phyloP scores from a whole-genome alignment of 345 rosid species.

The Salix arbutifolia region DNA sequence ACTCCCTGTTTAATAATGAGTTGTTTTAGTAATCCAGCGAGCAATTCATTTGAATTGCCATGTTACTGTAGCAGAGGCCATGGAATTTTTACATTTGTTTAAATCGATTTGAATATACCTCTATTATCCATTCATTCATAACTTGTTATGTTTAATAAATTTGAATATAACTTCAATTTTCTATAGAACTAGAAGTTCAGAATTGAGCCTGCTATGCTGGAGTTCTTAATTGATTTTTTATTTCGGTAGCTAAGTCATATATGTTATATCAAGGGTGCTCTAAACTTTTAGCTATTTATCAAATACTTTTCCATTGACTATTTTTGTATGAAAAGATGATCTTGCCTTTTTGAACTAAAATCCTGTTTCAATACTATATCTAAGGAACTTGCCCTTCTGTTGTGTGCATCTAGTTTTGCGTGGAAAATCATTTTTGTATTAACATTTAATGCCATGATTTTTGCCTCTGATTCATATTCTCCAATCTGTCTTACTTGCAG shows the following conservation, averaged over 20 bases:
- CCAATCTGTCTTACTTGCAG: conserved; percentile 10
- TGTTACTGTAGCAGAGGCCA: neutral
- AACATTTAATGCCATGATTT: neutral
- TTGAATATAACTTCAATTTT: neutral
- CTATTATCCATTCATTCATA: neutral
- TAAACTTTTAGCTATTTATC: neutral
- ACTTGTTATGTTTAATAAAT: neutral
- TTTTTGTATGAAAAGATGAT: conserved; percentile 2
- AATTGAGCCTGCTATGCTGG: neutral
- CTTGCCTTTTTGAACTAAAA: neutral
- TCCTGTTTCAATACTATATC: neutral
- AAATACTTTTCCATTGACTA: neutral
- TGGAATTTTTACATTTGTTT: neutral
- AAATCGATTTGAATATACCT: neutral
- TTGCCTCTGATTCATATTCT: neutral
- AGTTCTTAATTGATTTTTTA: neutral
- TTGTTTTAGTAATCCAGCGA: neutral
- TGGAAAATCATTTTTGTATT: neutral
- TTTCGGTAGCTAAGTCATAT: neutral
- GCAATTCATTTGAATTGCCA: neutral
- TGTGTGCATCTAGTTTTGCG: neutral
- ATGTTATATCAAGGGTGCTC: neutral
- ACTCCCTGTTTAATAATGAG: neutral
- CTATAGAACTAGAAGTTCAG: neutral
- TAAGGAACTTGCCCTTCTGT: neutral